Conservation (phyloP, 2,329 filamentous ascomycete species). For the Aspergillus neoniger region DNA sequence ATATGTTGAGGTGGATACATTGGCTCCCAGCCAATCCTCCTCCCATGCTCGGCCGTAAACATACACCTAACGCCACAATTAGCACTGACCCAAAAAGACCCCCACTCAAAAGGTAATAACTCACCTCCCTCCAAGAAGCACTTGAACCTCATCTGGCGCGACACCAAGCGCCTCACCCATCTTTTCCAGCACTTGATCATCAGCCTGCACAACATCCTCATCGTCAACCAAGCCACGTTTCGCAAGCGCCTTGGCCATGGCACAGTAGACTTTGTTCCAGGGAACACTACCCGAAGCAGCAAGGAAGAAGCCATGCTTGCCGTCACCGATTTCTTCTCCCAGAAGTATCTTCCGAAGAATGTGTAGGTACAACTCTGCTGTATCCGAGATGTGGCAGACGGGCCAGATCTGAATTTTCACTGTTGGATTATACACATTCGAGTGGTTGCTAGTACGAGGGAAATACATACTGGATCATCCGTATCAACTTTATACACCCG, state of each 20-base stretch:
- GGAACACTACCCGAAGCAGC: constrained; percentile 52
- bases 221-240: constrained; percentile 45
- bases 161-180: constrained; percentile 49
- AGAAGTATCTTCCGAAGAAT: constrained; percentile 50
- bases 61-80: background rate
- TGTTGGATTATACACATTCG: too few relatives aligned
- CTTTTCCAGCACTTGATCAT: constrained; percentile 37
- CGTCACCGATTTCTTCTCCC: constrained; percentile 37
- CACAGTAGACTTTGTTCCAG: constrained; percentile 55
- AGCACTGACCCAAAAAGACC: background rate
- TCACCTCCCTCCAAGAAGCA: constrained; percentile 43
- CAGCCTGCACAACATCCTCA: constrained; percentile 38
- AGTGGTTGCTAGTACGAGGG: background rate
- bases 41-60: background rate
- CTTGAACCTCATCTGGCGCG: constrained; percentile 42
- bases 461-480: background rate
- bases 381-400: constrained; percentile 56
- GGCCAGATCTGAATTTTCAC: constrained; percentile 49
- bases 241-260: constrained; percentile 47
- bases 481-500: background rate
- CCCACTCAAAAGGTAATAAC: constrained; percentile 11
- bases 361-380: constrained; percentile 48
- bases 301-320: constrained; percentile 54
- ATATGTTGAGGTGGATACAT: background rate
- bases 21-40: background rate